Evolutionary conservation across 2,329 filamentous ascomycete species (phyloP).

Genomic region (Trichoderma afroharzianum): DNA sequence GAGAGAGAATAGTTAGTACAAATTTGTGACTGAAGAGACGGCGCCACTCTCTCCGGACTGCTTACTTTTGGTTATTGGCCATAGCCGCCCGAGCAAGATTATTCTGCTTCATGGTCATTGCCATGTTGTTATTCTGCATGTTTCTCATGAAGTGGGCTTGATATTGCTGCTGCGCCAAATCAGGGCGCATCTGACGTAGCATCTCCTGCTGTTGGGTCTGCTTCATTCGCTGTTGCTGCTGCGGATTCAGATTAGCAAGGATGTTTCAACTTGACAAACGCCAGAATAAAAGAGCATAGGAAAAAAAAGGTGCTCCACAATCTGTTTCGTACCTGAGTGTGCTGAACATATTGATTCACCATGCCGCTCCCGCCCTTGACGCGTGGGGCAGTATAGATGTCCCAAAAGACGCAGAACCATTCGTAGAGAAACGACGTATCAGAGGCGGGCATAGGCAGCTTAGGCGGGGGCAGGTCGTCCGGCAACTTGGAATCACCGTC

Average conservation of each 20-base stretch:
- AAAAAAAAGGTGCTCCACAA: constrained; percentile 6
- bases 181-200: constrained; percentile 66
- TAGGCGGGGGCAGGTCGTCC: constrained; percentile 73
- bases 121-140: constrained; percentile 60
- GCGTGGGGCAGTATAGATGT: constrained; percentile 83
- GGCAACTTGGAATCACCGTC: constrained; percentile 70
- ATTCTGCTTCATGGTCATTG: constrained; percentile 55
- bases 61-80: constrained; percentile 74
- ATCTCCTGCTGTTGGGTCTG: constrained; percentile 76
- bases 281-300: not conserved
- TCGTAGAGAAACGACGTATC: constrained; percentile 88
- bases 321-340: constrained; percentile 66
- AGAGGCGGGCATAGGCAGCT: constrained; percentile 59
- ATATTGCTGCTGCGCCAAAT: constrained; percentile 54
- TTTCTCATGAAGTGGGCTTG: constrained; percentile 64
- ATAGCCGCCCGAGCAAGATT: constrained; percentile 71
- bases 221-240: constrained; percentile 67
- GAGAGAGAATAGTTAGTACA: not conserved
- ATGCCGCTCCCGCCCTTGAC: constrained; percentile 60
- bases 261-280: not conserved
- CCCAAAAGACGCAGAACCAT: constrained; percentile 98
- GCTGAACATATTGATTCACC: constrained; percentile 72
- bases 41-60: not conserved
- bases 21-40: not conserved
- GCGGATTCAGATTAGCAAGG: constrained; percentile 11